Conservation (phyloP, 1,284 basidiomycete genomes). For the Irpex sp. region DNA sequence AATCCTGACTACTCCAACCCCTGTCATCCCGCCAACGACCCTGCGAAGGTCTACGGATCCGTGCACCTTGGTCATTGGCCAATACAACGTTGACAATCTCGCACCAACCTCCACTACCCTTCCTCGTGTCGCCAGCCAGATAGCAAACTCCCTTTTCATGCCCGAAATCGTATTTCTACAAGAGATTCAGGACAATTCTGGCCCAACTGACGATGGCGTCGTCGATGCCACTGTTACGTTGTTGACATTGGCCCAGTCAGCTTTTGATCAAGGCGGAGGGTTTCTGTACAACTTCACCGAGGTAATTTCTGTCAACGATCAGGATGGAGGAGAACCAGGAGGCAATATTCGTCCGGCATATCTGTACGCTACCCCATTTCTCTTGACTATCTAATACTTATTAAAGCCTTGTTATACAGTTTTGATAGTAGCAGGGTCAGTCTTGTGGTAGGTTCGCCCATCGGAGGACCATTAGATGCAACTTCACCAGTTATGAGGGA, state of each 20-base stretch:
- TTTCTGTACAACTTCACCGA: constrained; percentile 44
- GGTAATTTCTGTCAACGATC: constrained; percentile 46
- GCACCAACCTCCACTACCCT: constrained; percentile 45
- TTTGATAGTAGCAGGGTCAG: constrained; percentile 47
- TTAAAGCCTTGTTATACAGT: constrained; percentile 22
- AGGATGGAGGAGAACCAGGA: constrained; percentile 59
- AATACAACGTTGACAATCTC: constrained; percentile 64
- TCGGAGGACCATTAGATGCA: constrained; percentile 46
- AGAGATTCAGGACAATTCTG: constrained; percentile 64
- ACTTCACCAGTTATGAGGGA: constrained; percentile 36
- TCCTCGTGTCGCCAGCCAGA: constrained; percentile 46
- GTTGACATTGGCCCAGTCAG: constrained; percentile 44
- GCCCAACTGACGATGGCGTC: constrained; percentile 48
- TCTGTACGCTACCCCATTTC: constrained; percentile 33
- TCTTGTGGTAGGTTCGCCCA: constrained; percentile 47
- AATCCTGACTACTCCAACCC: constrained; percentile 38
- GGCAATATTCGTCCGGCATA: constrained; percentile 62
- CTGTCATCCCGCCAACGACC: constrained; percentile 36
- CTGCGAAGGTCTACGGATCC: constrained; percentile 34
- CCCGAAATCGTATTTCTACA: constrained; percentile 63
- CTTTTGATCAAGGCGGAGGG: constrained; percentile 36
- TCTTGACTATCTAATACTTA: neutral
- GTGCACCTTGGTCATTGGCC: constrained; percentile 44
- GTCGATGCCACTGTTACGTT: constrained; percentile 53
- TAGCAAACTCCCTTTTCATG: constrained; percentile 43